phyloP scores from a whole-genome alignment of 106 monocot species.

The Dendrobium officinale region DNA sequence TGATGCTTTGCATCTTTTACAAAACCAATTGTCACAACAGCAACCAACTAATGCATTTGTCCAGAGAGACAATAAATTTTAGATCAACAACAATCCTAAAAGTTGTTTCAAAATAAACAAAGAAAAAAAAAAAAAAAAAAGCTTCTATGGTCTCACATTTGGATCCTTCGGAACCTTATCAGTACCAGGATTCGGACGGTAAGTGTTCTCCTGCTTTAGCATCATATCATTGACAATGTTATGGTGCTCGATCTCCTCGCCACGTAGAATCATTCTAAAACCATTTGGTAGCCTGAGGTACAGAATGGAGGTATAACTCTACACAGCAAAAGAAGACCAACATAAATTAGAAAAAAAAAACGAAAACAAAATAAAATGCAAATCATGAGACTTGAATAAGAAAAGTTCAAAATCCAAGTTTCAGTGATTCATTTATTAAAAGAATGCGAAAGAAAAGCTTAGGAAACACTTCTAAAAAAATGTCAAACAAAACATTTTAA shows the following conservation, averaged over 20 bases:
- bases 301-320: slow-evolving; percentile 97
- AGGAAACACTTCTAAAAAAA: background rate
- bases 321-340: slow-evolving; percentile 14
- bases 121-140: background rate
- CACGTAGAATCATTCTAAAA: slow-evolving; percentile 85
- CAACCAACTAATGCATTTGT: slow-evolving; percentile 48
- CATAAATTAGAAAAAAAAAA: background rate
- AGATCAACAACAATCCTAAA: background rate
- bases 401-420: background rate
- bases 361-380: background rate
- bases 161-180: slow-evolving; percentile 43
- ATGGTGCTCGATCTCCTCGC: slow-evolving; percentile 78
- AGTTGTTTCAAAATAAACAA: background rate
- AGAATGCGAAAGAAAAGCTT: background rate
- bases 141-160: slow-evolving; percentile 26
- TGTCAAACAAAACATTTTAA: slow-evolving; percentile 1
- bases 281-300: slow-evolving; percentile 68
- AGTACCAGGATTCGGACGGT: slow-evolving; percentile 45
- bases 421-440: background rate
- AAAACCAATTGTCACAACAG: slow-evolving; percentile 90
- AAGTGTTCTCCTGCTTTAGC: slow-evolving; percentile 61
- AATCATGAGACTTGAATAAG: background rate
- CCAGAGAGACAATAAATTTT: background rate
- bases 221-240: slow-evolving; percentile 93
- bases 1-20: slow-evolving; percentile 96